phyloP scores from a whole-genome alignment of 2,329 filamentous ascomycete species.

The Ophiostoma triangulosporum region DNA sequence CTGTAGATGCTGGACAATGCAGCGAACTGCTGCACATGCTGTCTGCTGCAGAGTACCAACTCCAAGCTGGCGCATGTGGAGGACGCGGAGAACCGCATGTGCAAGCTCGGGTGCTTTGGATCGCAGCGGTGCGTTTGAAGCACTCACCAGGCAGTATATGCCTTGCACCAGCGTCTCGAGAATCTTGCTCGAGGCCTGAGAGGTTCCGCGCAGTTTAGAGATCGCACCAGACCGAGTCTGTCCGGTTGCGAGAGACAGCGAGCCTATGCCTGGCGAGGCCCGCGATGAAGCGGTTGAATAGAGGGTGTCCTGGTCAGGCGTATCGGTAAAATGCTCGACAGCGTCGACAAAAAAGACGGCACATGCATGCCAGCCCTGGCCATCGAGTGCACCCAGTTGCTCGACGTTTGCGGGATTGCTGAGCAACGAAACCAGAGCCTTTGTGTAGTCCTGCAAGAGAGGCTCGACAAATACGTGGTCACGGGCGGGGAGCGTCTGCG shows the following conservation, averaged over 20 bases:
- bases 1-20: constrained; percentile 49
- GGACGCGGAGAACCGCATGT: constrained; percentile 41
- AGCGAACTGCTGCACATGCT: constrained; percentile 65
- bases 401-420: constrained; percentile 67
- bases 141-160: constrained; percentile 48
- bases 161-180: constrained; percentile 48
- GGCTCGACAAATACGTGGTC: constrained; percentile 52
- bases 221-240: constrained; percentile 19
- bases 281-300: constrained; percentile 19
- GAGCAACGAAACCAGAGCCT: constrained; percentile 56
- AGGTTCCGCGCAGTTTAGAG: constrained; percentile 14
- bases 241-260: constrained; percentile 19
- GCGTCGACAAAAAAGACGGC: constrained; percentile 57
- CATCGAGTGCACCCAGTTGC: constrained; percentile 46
- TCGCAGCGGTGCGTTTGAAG: constrained; percentile 53
- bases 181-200: constrained; percentile 22
- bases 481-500: constrained; percentile 51
- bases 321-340: constrained; percentile 40
- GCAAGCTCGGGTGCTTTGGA: constrained; percentile 43
- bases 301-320: constrained; percentile 23
- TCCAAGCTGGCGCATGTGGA: constrained; percentile 44
- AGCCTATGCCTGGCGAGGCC: constrained; percentile 33
- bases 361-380: constrained; percentile 52
- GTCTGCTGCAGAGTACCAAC: constrained; percentile 53
- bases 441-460: constrained; percentile 65